A percentile compares a stretch with the other conserved stretches of the same genome.
phyloP scores from a whole-genome alignment of 495 filamentous ascomycete genomes.

The Acidiella bohemica region DNA sequence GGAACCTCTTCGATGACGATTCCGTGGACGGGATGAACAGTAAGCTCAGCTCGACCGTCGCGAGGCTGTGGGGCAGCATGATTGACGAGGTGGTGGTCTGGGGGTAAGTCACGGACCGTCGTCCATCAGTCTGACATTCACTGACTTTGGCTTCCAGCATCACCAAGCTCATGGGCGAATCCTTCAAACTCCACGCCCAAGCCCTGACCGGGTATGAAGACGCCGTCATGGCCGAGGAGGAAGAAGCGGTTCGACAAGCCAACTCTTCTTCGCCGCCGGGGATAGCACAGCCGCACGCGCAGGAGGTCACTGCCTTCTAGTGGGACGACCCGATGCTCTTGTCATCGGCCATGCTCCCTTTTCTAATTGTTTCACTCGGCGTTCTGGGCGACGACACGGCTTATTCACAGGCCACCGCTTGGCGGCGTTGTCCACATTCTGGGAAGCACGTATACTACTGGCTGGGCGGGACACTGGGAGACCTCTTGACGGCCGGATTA shows the following conservation, averaged over 20 bases:
- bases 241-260: neutral
- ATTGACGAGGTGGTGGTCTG: constrained; percentile 97
- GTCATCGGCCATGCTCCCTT: no score
- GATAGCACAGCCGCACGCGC: constrained; percentile 1
- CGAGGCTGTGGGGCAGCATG: constrained; percentile 94
- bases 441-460: neutral
- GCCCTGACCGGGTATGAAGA: constrained; percentile 90
- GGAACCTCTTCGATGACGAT: constrained; percentile 80
- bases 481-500: neutral
- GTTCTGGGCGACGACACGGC: neutral
- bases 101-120: constrained; percentile 52
- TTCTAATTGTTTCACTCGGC: no score
- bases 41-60: constrained; percentile 84
- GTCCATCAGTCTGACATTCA: constrained; percentile 5
- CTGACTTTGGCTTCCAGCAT: constrained; percentile 59
- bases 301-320: constrained; percentile 18
- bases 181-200: constrained; percentile 93
- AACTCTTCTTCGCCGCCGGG: constrained; percentile 1
- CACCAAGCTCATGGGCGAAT: constrained; percentile 94
- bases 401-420: neutral
- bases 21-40: constrained; percentile 63
- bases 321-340: no score
- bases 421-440: neutral
- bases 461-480: no score
- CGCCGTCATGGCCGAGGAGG: constrained; percentile 24